Base-by-base conservation (phyloP, 129 eudicot species). In the Gnaphalium uliginosum region DNA sequence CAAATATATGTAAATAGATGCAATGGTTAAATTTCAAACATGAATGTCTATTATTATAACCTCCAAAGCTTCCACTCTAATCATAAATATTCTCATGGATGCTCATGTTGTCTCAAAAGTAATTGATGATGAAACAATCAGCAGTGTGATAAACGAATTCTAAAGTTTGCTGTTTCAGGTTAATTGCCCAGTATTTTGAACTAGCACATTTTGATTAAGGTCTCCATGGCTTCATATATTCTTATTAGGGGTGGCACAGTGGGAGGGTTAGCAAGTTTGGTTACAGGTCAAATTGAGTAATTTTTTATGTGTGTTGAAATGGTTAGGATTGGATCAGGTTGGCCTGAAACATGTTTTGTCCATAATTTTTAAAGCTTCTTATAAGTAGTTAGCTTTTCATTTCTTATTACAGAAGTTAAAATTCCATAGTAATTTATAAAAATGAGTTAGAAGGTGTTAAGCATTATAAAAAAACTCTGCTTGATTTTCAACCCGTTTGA, bases 131-230 rank as follows among this genome's bases (percentile, higher is more conserved):
- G 59, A 9, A 53, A n/a, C 59, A 53, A 53, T 53, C 59, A 53
- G 59, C 59, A 53, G 22, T 53, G 59, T 53, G 21, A 71, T 71
- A 71, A 21, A 15, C 5, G 14, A 71, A 29, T 30, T n/a, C 30
- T 21, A 56, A 56, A 39, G 53, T 21, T 30, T 21, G 14, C 25
- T 22, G 32, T 58, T 41, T 72, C 24, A 13, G 21, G 50, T 54
- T 29, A 30, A 27, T 27, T 53, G 5, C 29, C 51, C 19, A 32
- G 24, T 54, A 67, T 30, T 27, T 67, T 67, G 39, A 26, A 30
- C 23, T 72, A 67, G 35, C 32, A 14, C 48, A 57, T 73, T 58
- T 59, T 60, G 58, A 25, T 73, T 73, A 21, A 50, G 57, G 21
- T 14, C 60, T 53, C 56, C 39, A 37, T 21, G 68, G 37, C 10